Conservation (phyloP, 2,329 filamentous ascomycete species). For the Sporothrix pseudoabietina region DNA sequence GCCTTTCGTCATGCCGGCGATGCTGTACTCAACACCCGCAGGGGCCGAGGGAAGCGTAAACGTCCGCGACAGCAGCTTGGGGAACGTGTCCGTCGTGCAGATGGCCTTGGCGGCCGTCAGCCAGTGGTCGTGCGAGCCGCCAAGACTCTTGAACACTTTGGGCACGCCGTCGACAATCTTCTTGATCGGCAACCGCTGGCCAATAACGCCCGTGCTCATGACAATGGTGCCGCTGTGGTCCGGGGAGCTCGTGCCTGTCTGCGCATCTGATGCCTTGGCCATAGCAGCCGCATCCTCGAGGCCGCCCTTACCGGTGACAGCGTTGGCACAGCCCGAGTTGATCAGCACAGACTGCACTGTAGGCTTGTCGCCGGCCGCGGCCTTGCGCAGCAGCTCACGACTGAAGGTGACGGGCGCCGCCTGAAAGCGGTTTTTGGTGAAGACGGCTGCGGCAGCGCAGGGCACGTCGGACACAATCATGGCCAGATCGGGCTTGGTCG, state of each 20-base stretch:
- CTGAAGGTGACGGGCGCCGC: slow-evolving; percentile 91
- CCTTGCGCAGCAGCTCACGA: slow-evolving; percentile 67
- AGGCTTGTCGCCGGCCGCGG: slow-evolving; percentile 59
- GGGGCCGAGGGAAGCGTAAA: slow-evolving; percentile 79
- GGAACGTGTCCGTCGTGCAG: slow-evolving; percentile 98
- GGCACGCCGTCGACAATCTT: slow-evolving; percentile 88
- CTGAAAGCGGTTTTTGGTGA: slow-evolving; percentile 98
- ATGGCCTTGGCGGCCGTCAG: slow-evolving; percentile 84
- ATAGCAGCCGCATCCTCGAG: slow-evolving; percentile 85
- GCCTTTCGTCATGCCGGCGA: slow-evolving; percentile 96
- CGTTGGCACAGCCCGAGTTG: slow-evolving; percentile 96
- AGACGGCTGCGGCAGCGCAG: slow-evolving; percentile 86
- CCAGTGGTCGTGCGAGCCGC: slow-evolving; percentile 81
- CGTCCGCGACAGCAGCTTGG: slow-evolving; percentile 83
- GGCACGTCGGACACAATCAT: slow-evolving; percentile 84
- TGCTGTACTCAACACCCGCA: slow-evolving; percentile 71
- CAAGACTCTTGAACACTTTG: slow-evolving; percentile 69
- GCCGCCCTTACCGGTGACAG: slow-evolving; percentile 88
- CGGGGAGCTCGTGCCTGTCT: slow-evolving; percentile 46
- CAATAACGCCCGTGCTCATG: slow-evolving; percentile 98
- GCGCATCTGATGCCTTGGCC: slow-evolving; percentile 73
- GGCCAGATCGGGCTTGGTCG: slow-evolving; percentile 85
- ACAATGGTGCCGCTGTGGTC: slow-evolving; percentile 67
- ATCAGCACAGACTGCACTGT: slow-evolving; percentile 76
- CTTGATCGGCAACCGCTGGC: slow-evolving; percentile 85